Percentiles rank a stretch among this genome's conserved stretches.
Conservation (phyloP, 805 yeast genomes). For the Candida palmyrensis region DNA sequence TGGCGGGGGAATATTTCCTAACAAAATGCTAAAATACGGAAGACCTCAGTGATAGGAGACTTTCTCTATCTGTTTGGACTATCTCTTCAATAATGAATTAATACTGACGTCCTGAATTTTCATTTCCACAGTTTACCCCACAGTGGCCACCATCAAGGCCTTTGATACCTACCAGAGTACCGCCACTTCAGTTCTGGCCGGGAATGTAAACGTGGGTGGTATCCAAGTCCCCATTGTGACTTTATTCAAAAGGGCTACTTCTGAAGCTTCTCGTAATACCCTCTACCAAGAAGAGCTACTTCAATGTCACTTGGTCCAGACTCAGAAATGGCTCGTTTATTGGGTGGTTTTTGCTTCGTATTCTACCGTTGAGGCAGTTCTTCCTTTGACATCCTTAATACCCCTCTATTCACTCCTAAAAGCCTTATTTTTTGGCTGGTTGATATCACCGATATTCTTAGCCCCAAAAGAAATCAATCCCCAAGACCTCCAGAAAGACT, state of each 20-base stretch:
- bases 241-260: conserved; percentile 25
- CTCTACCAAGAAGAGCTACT: conserved; percentile 9
- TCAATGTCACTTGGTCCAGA: conserved; percentile 18
- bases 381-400: conserved; percentile 40
- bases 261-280: conserved; percentile 1
- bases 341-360: conserved; percentile 60
- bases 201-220: conserved; percentile 31
- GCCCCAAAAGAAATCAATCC: not conserved
- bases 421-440: conserved; percentile 52
- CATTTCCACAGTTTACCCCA: conserved; percentile 52
- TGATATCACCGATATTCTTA: conserved; percentile 42
- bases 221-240: conserved; percentile 35
- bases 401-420: conserved; percentile 53
- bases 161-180: conserved; percentile 37
- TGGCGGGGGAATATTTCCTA: no score
- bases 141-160: conserved; percentile 57
- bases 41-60: no score
- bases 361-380: conserved; percentile 34
- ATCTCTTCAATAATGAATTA: not conserved
- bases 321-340: conserved; percentile 43
- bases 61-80: no score
- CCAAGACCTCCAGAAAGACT: conserved; percentile 14
- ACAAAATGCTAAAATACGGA: no score
- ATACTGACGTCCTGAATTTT: conserved; percentile 4
- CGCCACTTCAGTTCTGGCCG: conserved; percentile 22